These are phyloP conservation scores for Penicillium macrosclerotiorum DNA, from an alignment of 495 filamentous ascomycete genomes.

Conservation along the genomic window DNA sequence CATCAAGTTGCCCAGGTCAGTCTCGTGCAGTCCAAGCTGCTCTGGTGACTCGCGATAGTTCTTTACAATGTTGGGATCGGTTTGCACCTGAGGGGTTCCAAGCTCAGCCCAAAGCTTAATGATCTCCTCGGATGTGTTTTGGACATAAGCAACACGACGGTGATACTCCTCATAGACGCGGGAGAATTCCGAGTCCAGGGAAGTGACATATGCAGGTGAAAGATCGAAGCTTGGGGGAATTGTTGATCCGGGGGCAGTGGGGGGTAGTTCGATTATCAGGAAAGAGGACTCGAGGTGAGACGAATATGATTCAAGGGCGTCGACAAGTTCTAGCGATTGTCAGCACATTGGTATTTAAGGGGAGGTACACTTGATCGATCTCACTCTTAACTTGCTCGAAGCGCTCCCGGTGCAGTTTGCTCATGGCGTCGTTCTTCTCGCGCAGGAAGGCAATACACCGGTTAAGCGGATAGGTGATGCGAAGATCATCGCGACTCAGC, in stretches of 20 bases:
- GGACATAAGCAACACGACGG: slow-evolving; percentile 72
- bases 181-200: slow-evolving; percentile 85
- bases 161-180: slow-evolving; percentile 94
- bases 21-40: slow-evolving; percentile 85
- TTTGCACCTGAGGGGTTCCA: slow-evolving; percentile 87
- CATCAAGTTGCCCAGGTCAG: slow-evolving; percentile 73
- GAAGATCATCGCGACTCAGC: slow-evolving; percentile 62
- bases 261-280: slow-evolving; percentile 76
- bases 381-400: slow-evolving; percentile 93
- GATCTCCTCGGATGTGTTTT: slow-evolving; percentile 73
- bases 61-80: slow-evolving; percentile 83
- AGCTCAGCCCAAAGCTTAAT: slow-evolving; percentile 95
- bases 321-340: slow-evolving; percentile 69
- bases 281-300: slow-evolving; percentile 88
- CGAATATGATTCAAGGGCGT: slow-evolving; percentile 91
- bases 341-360: slow-evolving; percentile 16
- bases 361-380: slow-evolving; percentile 18
- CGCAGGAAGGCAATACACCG: slow-evolving; percentile 74
- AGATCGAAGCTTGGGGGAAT: slow-evolving; percentile 82
- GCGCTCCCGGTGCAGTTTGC: slow-evolving; percentile 79
- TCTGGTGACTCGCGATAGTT: slow-evolving; percentile 86
- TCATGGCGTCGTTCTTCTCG: slow-evolving; percentile 78
- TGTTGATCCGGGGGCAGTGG: slow-evolving; percentile 69
- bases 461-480: slow-evolving; percentile 75
- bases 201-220: slow-evolving; percentile 80